phyloP scores from a whole-genome alignment of 2,329 filamentous ascomycete genomes.

The Bipolaris gigantea region DNA sequence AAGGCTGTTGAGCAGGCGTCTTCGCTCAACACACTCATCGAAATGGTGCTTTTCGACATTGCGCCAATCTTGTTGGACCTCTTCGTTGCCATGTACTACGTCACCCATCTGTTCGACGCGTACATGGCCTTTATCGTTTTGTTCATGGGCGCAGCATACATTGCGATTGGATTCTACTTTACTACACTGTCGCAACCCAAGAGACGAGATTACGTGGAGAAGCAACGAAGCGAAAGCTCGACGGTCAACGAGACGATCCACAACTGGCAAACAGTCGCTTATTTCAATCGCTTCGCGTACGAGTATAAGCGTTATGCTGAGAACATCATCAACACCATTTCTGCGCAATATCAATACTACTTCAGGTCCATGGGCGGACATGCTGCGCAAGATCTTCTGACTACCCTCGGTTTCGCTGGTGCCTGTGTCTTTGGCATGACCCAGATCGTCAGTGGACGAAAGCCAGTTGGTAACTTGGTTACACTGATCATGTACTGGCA shows the following conservation, averaged over 20 bases:
- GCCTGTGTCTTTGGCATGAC: slow-evolving; percentile 57
- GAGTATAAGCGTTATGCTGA: slow-evolving; percentile 56
- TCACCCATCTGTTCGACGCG: slow-evolving; percentile 64
- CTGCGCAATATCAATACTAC: slow-evolving; percentile 38
- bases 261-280: slow-evolving; percentile 63
- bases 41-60: slow-evolving; percentile 62
- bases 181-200: slow-evolving; percentile 47
- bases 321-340: slow-evolving; percentile 45
- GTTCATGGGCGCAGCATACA: slow-evolving; percentile 50
- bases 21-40: slow-evolving; percentile 61
- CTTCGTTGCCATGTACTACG: slow-evolving; percentile 60
- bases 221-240: slow-evolving; percentile 54
- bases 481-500: slow-evolving; percentile 68
- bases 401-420: slow-evolving; percentile 54
- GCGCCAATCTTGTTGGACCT: slow-evolving; percentile 66
- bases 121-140: slow-evolving; percentile 50
- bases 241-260: slow-evolving; percentile 61
- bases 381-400: slow-evolving; percentile 51
- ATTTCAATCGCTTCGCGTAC: slow-evolving; percentile 61
- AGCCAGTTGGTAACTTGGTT: slow-evolving; percentile 63
- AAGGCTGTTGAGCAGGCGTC: slow-evolving; percentile 66
- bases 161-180: slow-evolving; percentile 54
- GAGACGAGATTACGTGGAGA: slow-evolving; percentile 49
- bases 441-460: slow-evolving; percentile 54
- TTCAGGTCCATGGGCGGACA: slow-evolving; percentile 37